Conservation (phyloP, 2,329 filamentous ascomycete species). For the Talaromyces islandicus region DNA sequence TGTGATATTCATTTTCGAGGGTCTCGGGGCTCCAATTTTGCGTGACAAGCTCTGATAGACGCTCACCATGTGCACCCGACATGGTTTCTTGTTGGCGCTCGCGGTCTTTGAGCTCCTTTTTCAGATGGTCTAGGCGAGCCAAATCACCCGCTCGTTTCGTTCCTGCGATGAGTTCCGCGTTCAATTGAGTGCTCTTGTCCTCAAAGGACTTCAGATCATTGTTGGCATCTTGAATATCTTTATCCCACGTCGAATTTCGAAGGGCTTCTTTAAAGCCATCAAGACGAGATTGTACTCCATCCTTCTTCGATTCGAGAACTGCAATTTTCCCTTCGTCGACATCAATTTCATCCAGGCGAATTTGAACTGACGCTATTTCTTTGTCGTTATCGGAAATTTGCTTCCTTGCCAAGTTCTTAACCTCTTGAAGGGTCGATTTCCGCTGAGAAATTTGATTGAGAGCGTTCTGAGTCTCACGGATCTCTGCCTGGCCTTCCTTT, state of each 20-base stretch:
- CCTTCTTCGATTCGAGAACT: constrained; percentile 66
- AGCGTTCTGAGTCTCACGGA: constrained; percentile 63
- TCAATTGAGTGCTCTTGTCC: constrained; percentile 63
- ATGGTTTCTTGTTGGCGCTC: constrained; percentile 72
- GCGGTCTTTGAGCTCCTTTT: constrained; percentile 70
- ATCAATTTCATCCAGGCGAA: constrained; percentile 63
- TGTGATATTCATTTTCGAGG: constrained; percentile 66
- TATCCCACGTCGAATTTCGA: constrained; percentile 62
- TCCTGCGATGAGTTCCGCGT: constrained; percentile 74
- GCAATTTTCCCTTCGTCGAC: constrained; percentile 82
- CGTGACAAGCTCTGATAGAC: constrained; percentile 61
- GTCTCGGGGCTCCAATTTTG: constrained; percentile 62
- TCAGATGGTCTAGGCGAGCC: constrained; percentile 75
- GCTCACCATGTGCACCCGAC: constrained; percentile 65
- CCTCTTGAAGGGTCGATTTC: constrained; percentile 66
- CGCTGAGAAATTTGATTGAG: constrained; percentile 70
- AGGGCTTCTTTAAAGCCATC: constrained; percentile 58
- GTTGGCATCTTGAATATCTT: constrained; percentile 62
- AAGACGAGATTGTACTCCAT: constrained; percentile 61
- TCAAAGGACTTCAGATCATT: constrained; percentile 63
- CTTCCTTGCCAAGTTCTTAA: constrained; percentile 66
- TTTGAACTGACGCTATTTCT: constrained; percentile 61
- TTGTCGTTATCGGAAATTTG: constrained; percentile 69
- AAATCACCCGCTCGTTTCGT: constrained; percentile 75
- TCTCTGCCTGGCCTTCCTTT: constrained; percentile 66